phyloP scores from a whole-genome alignment of 1,284 basidiomycete species.

The Cutaneotrichosporon spelunceum region DNA sequence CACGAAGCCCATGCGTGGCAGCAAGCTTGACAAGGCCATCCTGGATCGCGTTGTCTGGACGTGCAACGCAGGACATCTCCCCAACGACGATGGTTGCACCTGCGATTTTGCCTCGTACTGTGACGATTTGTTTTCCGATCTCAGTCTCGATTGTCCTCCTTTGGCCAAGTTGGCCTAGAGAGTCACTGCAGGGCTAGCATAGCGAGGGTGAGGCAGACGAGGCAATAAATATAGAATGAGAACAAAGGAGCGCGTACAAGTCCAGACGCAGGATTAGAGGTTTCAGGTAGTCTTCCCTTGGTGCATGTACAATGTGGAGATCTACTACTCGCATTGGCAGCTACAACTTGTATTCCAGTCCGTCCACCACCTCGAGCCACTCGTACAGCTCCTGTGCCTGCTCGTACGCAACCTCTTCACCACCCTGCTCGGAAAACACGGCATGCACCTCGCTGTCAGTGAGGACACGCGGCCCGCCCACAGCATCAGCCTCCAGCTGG shows the following conservation, averaged over 20 bases:
- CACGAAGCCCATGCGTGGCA: neutral
- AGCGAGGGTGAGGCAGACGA: no score
- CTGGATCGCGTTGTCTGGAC: constrained; percentile 4
- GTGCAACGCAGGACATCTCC: neutral
- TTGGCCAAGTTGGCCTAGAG: neutral
- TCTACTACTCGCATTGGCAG: neutral
- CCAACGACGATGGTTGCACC: neutral
- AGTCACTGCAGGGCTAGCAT: neutral
- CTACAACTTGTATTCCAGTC: constrained; percentile 25
- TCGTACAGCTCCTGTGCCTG: constrained; percentile 28
- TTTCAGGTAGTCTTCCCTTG: neutral
- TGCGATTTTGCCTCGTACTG: neutral
- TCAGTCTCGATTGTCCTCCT: neutral
- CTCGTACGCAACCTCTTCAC: constrained; percentile 47
- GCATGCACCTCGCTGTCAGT: constrained; percentile 57
- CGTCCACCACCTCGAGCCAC: constrained; percentile 22
- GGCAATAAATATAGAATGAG: no score
- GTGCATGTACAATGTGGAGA: neutral
- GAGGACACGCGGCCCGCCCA: constrained; percentile 55
- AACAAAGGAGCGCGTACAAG: neutral
- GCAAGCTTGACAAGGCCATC: constrained; percentile 2
- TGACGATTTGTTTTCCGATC: neutral
- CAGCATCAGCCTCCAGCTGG: constrained; percentile 36
- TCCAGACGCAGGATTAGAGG: neutral
- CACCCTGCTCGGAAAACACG: constrained; percentile 58